A percentile compares a stretch with the other conserved stretches of the same genome.
Conservation (phyloP, 768 basidiomycete species). For the Agaricus subrufescens region DNA sequence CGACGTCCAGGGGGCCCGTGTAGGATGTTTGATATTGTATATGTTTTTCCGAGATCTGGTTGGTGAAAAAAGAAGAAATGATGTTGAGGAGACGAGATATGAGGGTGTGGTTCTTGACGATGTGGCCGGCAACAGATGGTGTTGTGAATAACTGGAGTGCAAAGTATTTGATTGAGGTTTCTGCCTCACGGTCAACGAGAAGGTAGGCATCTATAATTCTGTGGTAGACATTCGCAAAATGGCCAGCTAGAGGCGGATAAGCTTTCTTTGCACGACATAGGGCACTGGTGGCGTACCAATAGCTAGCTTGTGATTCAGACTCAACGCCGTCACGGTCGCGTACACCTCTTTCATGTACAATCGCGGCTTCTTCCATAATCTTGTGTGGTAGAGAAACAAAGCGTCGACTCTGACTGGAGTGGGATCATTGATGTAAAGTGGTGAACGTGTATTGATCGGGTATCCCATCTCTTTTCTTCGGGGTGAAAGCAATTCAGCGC, state of each 20-base stretch:
- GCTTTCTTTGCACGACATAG: not conserved
- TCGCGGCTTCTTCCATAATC: constrained; percentile 81
- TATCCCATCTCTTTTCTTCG: constrained; percentile 41
- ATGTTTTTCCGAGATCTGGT: constrained; percentile 74
- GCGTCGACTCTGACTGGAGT: constrained; percentile 67
- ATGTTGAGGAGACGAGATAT: constrained; percentile 75
- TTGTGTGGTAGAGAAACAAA: constrained; percentile 76
- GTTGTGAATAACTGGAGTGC: constrained; percentile 91
- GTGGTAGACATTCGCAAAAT: constrained; percentile 82
- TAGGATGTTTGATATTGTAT: constrained; percentile 42
- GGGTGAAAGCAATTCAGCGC: constrained; percentile 60
- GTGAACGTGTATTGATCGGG: constrained; percentile 21
- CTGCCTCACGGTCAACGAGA: constrained; percentile 88
- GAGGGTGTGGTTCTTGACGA: constrained; percentile 70
- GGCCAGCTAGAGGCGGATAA: constrained; percentile 49
- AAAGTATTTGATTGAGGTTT: constrained; percentile 92
- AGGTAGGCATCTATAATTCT: constrained; percentile 88
- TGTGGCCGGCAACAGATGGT: constrained; percentile 76
- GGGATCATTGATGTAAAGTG: constrained; percentile 35
- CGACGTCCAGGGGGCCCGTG: constrained; percentile 56
- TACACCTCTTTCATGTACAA: constrained; percentile 81
- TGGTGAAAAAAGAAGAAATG: constrained; percentile 90
- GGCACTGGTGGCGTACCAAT: constrained; percentile 52
- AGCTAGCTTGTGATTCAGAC: constrained; percentile 68
- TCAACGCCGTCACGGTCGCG: constrained; percentile 66